These are phyloP conservation scores for Candida pseudoviswanathii DNA, from an alignment of 1,139 yeast species.

Conservation along the genomic window DNA sequence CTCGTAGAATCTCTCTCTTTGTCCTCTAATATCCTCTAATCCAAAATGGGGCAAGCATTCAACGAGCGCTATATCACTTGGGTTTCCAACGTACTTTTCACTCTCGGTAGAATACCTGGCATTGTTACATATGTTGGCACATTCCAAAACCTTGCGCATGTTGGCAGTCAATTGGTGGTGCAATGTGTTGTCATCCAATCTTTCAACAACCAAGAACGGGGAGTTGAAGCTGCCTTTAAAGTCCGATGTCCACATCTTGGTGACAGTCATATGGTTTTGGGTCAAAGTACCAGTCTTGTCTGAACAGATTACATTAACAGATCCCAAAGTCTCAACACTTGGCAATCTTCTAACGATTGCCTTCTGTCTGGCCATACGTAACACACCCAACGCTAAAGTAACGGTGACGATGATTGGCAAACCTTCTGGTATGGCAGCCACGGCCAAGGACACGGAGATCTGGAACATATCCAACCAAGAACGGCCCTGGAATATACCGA, in stretches of 20 bases:
- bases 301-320: constrained; percentile 91
- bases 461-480: constrained; percentile 97
- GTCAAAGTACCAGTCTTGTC: constrained; percentile 97
- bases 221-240: constrained; percentile 56
- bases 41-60: constrained; percentile 75
- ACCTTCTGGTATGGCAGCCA: constrained; percentile 98
- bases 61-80: constrained; percentile 88
- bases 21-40: constrained; percentile 66
- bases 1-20: constrained; percentile 63
- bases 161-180: constrained; percentile 53
- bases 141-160: constrained; percentile 56
- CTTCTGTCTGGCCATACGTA: constrained; percentile 90
- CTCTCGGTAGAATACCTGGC: constrained; percentile 69
- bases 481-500: constrained; percentile 89
- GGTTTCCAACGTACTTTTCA: constrained; percentile 81
- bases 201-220: constrained; percentile 52
- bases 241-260: constrained; percentile 80
- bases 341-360: constrained; percentile 94
- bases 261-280: constrained; percentile 90
- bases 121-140: constrained; percentile 83
- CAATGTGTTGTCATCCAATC: constrained; percentile 39
- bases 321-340: constrained; percentile 92
- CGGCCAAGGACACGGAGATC: constrained; percentile 93
- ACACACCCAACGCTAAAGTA: constrained; percentile 90
- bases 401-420: constrained; percentile 96